Evolutionary conservation across 1,284 basidiomycete genomes (phyloP), one percentile per base, ranked within the genome.

Genomic region (Apiotrichum porosum): DNA sequence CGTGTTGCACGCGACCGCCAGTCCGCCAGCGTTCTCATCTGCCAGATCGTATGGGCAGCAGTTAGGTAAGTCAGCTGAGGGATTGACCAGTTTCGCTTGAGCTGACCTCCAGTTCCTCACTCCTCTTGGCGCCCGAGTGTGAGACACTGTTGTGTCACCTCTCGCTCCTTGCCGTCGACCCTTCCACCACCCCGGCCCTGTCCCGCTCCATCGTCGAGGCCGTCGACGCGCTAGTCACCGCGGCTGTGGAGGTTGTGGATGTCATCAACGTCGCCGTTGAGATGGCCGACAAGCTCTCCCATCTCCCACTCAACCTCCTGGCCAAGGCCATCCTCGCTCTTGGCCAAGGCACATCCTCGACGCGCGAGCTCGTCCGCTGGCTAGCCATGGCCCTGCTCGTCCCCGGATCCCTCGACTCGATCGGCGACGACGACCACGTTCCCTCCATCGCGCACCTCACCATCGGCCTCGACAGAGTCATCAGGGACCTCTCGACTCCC

Each of bases 321-420:
- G 40, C 35, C 8, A 24, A 33, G 1, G 37, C 43, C 3, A 18
- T 53, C 26, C 44, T 39, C 13, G 34, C 44, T 0, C 40, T 53
- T 1, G 47, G 51, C 1, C 32, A 19, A 18, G 21, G 32, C 3
- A 37, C 33, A 2, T 9, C 21, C 1, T 21, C n/a, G 0, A n/a
- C 36, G 17, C 44, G 47, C 3, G n/a, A 14, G 2, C n/a, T 38
- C 2, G 36, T 33, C 10, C 37, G 36, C 4, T 42, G 44, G 39
- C 15, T 44, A 0, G 40, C 47, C 1, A 26, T 32, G 0, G 28
- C 19, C 21, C 22, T 53, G 8, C 37, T 49, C 1, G 9, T 36
- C 3, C 47, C 49, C 6, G 28, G 26, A 5, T 32, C 18, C 3
- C n/a, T 17, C 3, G 19, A 28, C 14, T 3, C 19, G 22, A 15